Base-by-base conservation (phyloP, 73 alveolate genomes). In the Paramecium biaurelia region DNA sequence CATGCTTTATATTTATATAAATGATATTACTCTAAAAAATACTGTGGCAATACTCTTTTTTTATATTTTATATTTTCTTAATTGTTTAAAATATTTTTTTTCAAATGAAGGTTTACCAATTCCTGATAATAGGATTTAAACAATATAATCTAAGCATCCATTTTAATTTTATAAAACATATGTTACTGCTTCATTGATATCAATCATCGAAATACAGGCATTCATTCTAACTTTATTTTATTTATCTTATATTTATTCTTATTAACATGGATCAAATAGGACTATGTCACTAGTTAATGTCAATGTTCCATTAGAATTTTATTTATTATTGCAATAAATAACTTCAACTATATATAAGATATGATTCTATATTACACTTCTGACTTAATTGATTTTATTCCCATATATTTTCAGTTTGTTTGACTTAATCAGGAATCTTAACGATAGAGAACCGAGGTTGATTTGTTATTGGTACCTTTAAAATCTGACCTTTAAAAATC, bases 111-210 rank as follows among this genome's bases (percentile, higher is more conserved):
- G 45, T 42, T 45, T 79, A n/a, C 90, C 90, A 43, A 79, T 79
- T 14, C 90, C 90, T 3, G 90, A 79, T 43, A 79, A 47, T 23
- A 79, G 15, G 0, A 79, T 79, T 47, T 79, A 43, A 45, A 79
- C 49, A 10, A 79, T 7, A 24, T 79, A 79, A 79, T 79, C 90
- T 45, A 3, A 30, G 8, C 56, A 23, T 79, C 76, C 90, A 30
- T 23, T 42, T 38, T 38, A 2, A 79, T 79, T 79, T 10, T 38
- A 10, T 79, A 79, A 41, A 43, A 79, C 76, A 47, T 43, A 79
- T 2, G 47, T 38, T 10, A 79, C 90, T 10, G 72, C 90, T 79
- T 79, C 90, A 79, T 79, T 79, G n/a, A 79, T 79, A 34, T 79
- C 90, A 11, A 18, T n/a, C 90, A 79, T 79, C 0, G 90, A 79